Evolutionary conservation across 768 basidiomycete genomes (phyloP).

Genomic region (Lanmaoa pseudosensibilis): DNA sequence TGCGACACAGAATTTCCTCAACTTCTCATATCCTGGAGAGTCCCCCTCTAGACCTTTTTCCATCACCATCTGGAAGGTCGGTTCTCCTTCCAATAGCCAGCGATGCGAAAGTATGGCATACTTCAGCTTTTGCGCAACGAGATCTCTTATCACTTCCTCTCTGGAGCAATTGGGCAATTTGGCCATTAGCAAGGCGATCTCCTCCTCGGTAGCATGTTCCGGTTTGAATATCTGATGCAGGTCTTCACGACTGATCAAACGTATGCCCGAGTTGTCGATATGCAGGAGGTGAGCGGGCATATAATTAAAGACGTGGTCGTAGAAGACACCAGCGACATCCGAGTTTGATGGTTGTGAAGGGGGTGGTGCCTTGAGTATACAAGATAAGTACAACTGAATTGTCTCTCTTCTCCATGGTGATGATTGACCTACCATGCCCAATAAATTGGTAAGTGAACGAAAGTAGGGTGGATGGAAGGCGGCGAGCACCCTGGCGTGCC

Average conservation of each 20-base stretch:
- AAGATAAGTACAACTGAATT: too few relatives aligned
- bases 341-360: too few relatives aligned
- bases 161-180: conserved; percentile 3
- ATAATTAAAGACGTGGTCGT: too few relatives aligned
- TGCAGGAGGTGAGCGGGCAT: too few relatives aligned
- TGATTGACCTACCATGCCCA: conserved; percentile 1
- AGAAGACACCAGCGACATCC: too few relatives aligned
- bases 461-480: too few relatives aligned
- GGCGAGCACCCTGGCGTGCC: not conserved
- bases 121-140: conserved; percentile 10
- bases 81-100: conserved; percentile 13
- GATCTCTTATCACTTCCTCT: not conserved
- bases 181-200: not conserved
- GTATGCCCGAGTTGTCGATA: too few relatives aligned
- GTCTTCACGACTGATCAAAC: conserved; percentile 11
- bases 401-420: not conserved
- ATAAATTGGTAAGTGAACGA: not conserved
- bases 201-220: conserved; percentile 7
- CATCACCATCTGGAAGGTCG: conserved; percentile 11
- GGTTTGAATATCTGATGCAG: conserved; percentile 12
- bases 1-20: conserved; percentile 13
- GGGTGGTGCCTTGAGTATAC: too few relatives aligned
- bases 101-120: conserved; percentile 20
- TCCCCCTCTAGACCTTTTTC: conserved; percentile 1
- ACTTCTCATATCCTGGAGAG: conserved; percentile 11